A percentile compares a stretch with the other conserved stretches of the same genome.
Evolutionary conservation across 805 yeast genomes (phyloP).

Genomic region (Nakazawaea siamensis): DNA sequence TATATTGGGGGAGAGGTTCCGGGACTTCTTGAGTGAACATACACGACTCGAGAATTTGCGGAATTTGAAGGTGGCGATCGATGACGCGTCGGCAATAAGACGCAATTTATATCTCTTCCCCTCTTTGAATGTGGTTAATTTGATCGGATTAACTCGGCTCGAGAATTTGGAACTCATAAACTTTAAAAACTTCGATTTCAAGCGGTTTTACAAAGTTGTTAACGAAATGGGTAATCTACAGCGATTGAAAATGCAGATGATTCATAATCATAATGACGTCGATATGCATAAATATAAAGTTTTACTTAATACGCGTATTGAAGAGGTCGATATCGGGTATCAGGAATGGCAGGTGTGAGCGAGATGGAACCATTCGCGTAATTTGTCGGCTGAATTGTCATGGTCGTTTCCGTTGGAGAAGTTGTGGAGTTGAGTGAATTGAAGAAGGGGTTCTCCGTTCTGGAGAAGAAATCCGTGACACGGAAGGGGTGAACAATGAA

Average conservation of each 20-base stretch:
- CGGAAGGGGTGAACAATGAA: no score
- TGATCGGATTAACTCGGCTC: constrained; percentile 3
- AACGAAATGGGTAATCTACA: constrained; percentile 1
- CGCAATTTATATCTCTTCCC: constrained; percentile 7
- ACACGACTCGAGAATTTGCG: background rate
- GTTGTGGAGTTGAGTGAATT: no score
- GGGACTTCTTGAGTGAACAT: constrained; percentile 17
- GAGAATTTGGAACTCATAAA: constrained; percentile 3
- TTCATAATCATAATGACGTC: constrained; percentile 9
- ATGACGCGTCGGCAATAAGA: background rate
- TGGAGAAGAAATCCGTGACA: no score
- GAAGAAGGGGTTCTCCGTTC: no score
- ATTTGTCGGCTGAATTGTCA: background rate
- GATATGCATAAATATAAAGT: constrained; percentile 3
- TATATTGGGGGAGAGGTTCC: constrained; percentile 27
- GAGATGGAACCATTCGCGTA: constrained; percentile 16
- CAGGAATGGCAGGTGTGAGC: no score
- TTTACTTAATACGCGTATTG: background rate
- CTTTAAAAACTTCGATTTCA: constrained; percentile 9
- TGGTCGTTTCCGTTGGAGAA: constrained; percentile 4
- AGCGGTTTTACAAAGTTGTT: constrained; percentile 1
- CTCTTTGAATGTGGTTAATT: constrained; percentile 7
- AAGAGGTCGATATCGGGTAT: constrained; percentile 1
- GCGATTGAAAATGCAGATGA: constrained; percentile 2
- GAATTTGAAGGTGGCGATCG: background rate